Percentiles rank a stretch among this genome's conserved stretches.
phyloP scores from a whole-genome alignment of 805 yeast genomes.

The Saccharomyces jurei region DNA sequence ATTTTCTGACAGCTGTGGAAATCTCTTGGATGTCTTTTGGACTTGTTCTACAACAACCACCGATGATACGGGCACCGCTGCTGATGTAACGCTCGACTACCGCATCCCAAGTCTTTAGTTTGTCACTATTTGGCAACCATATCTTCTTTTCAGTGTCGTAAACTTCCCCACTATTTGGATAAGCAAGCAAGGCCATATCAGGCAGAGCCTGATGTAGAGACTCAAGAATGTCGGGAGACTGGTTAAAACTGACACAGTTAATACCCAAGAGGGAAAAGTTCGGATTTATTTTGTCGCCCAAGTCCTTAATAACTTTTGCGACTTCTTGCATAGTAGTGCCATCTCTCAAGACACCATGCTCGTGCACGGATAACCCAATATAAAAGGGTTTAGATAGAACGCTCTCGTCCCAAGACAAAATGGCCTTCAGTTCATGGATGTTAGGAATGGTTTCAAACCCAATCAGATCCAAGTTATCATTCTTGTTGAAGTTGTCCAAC shows the following conservation, averaged over 20 bases:
- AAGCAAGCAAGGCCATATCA: conserved; percentile 40
- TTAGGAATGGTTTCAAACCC: conserved; percentile 71
- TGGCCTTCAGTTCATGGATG: conserved; percentile 44
- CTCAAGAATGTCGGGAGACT: conserved; percentile 36
- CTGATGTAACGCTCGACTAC: conserved; percentile 35
- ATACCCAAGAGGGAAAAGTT: conserved; percentile 50
- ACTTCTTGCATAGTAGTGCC: conserved; percentile 38
- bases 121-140: conserved; percentile 33
- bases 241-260: conserved; percentile 52
- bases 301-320: conserved; percentile 14
- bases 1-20: conserved; percentile 10
- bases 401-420: conserved; percentile 35
- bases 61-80: conserved; percentile 44
- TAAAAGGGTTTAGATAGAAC: conserved; percentile 37
- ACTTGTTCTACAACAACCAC: conserved; percentile 71
- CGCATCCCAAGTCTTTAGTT: conserved; percentile 32
- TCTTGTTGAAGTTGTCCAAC: conserved; percentile 43
- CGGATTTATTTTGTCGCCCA: conserved; percentile 14
- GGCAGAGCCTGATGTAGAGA: conserved; percentile 16
- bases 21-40: conserved; percentile 36
- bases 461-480: conserved; percentile 43
- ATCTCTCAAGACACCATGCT: conserved; percentile 37
- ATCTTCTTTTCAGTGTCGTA: conserved; percentile 42
- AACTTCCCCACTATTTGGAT: conserved; percentile 71
- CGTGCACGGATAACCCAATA: conserved; percentile 36